Conservation (phyloP, 192 early-diverging fungal genomes). For the Coemansia sp. region DNA sequence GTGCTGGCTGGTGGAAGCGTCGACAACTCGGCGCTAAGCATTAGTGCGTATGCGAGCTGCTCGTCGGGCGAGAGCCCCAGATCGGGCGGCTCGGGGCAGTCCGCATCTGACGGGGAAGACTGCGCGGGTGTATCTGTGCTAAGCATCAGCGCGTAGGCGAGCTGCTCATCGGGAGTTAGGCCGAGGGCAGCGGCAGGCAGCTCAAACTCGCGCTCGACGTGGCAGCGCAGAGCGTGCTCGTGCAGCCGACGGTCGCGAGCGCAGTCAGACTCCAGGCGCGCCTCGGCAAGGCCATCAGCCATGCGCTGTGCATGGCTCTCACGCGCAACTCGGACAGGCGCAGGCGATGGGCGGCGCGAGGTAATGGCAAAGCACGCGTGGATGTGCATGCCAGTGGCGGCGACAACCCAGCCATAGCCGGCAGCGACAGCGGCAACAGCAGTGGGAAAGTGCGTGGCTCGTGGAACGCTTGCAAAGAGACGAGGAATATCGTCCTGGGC, state of each 20-base stretch:
- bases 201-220: constrained; percentile 33
- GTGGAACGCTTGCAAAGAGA: constrained; percentile 7
- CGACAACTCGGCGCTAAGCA: neutral
- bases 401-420: constrained; percentile 20
- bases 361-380: constrained; percentile 18
- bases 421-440: constrained; percentile 23
- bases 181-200: constrained; percentile 20
- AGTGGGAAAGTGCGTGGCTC: constrained; percentile 19
- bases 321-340: neutral
- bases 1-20: neutral
- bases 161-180: constrained; percentile 35
- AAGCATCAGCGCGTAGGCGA: constrained; percentile 43
- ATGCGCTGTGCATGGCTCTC: neutral
- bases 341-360: neutral
- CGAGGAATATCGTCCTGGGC: constrained; percentile 15
- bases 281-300: constrained; percentile 17
- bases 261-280: constrained; percentile 14
- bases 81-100: neutral
- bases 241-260: constrained; percentile 18
- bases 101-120: neutral
- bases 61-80: constrained; percentile 28
- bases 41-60: constrained; percentile 31
- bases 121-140: neutral
- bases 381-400: constrained; percentile 33
- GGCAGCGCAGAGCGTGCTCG: constrained; percentile 9